Conservation (phyloP, 805 yeast species). For the Lachancea mirantina region DNA sequence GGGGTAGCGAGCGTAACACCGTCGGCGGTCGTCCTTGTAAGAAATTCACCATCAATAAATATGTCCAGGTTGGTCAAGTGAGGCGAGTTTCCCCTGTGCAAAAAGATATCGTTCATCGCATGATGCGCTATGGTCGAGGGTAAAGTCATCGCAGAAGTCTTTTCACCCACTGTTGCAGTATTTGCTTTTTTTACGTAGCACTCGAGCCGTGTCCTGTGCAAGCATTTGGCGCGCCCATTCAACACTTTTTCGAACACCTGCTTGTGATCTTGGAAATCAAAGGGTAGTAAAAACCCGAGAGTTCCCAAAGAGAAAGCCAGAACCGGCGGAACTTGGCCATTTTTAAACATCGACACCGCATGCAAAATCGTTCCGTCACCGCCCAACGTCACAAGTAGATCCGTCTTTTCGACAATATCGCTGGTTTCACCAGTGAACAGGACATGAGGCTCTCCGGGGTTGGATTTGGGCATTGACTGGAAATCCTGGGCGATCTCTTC, state of each 20-base stretch:
- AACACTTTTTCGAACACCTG: constrained; percentile 61
- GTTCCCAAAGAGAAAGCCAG: constrained; percentile 87
- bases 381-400: constrained; percentile 80
- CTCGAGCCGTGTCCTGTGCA: constrained; percentile 72
- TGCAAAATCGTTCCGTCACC: constrained; percentile 92
- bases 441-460: constrained; percentile 31
- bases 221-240: constrained; percentile 58
- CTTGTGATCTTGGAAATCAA: constrained; percentile 58
- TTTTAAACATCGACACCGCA: constrained; percentile 72
- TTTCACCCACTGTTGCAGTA: constrained; percentile 2
- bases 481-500: constrained; percentile 47
- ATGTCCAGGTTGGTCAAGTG: constrained; percentile 78
- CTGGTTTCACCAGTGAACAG: constrained; percentile 52
- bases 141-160: background rate
- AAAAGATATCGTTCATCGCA: constrained; percentile 87
- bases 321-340: constrained; percentile 76
- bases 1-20: constrained; percentile 85
- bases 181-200: constrained; percentile 52
- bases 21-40: constrained; percentile 89
- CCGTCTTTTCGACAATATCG: constrained; percentile 61
- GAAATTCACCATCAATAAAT: constrained; percentile 72
- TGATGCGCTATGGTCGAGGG: constrained; percentile 31
- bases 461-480: constrained; percentile 20
- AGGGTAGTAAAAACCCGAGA: constrained; percentile 81
- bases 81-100: constrained; percentile 86